Evolutionary conservation across 345 rosid genomes (phyloP), one percentile per base, ranked within the genome.

Genomic region (Eucalyptus viminalis): DNA sequence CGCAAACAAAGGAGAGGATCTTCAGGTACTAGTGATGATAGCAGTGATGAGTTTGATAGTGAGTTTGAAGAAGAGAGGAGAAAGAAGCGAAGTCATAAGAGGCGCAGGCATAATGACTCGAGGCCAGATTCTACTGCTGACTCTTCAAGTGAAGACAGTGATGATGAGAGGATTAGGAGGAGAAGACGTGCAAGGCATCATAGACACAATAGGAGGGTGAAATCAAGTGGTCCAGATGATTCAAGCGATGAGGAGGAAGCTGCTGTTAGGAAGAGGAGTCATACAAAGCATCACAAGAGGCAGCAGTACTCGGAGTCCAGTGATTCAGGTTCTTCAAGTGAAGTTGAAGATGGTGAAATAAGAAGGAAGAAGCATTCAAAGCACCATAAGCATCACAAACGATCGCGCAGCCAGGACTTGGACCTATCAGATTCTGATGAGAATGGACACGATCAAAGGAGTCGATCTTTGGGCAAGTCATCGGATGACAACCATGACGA

Each of bases 1-100:
- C 87, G 90, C 76, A 95, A 89, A 90, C 92, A 62, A 14, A 95
- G 90, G 93, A 92, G 94, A 87, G 92, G 86, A 87, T 92, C 95
- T 54, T 92, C 91, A 6, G 90, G 88, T 76, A 87, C 93, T 40
- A 92, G 93, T 81, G 92, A 93, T 60, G 91, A 91, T 31, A 89
- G 93, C 91, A 92, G 92, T 89, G 92, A 92, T 88, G 95, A 90
- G 51, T 92, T 87, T 89, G 93, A 91, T 40, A 92, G 93, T 62
- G 92, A 89, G 19, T 91, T 91, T 60, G 97, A 93, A 86, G 95
- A 93, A 86, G 97, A 93, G 80, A 92, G 69, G 89, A 94, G 88
- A 91, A 90, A 90, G 91, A 94, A 90, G 92, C 92, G 91, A 90
- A 93, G 90, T 87, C 93, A 90, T 86, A 91, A 89, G 80, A 93